Evolutionary conservation across 768 basidiomycete species (phyloP).

Genomic region (Pleurotus giganteus): DNA sequence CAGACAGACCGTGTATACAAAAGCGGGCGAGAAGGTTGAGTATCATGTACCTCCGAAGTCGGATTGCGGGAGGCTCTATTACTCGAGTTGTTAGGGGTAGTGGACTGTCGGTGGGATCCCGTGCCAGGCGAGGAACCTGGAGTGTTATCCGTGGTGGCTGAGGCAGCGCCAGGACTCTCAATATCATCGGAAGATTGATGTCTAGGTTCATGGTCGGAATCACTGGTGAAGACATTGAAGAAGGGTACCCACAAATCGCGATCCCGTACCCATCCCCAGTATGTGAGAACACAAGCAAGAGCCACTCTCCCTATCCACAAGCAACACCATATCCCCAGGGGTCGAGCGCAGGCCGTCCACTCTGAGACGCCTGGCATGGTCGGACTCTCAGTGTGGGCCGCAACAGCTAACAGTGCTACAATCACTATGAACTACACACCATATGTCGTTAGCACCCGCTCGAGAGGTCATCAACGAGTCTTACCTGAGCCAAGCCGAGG

Average conservation of each 20-base stretch:
- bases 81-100: background rate
- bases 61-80: background rate
- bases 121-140: conserved; percentile 8
- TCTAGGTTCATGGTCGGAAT: conserved; percentile 6
- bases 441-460: background rate
- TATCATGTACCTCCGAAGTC: background rate
- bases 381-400: conserved; percentile 42
- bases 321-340: conserved; percentile 55
- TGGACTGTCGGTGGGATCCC: background rate
- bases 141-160: background rate
- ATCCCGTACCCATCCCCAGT: conserved; percentile 48
- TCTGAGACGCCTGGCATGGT: conserved; percentile 35
- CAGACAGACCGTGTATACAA: conserved; percentile 39
- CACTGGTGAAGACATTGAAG: conserved; percentile 16
- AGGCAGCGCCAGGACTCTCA: conserved; percentile 7
- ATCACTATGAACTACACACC: conserved; percentile 44
- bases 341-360: conserved; percentile 51
- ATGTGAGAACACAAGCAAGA: conserved; percentile 40
- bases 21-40: conserved; percentile 17
- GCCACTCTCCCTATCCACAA: conserved; percentile 51
- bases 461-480: conserved; percentile 14
- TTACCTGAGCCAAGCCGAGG: conserved; percentile 49
- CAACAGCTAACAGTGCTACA: conserved; percentile 42
- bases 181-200: background rate
- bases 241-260: conserved; percentile 21